Percentiles rank a stretch among this genome's conserved stretches.
These are phyloP conservation scores for Erodium moschatum DNA, from an alignment of 441 rosid species.

Conservation along the genomic window DNA sequence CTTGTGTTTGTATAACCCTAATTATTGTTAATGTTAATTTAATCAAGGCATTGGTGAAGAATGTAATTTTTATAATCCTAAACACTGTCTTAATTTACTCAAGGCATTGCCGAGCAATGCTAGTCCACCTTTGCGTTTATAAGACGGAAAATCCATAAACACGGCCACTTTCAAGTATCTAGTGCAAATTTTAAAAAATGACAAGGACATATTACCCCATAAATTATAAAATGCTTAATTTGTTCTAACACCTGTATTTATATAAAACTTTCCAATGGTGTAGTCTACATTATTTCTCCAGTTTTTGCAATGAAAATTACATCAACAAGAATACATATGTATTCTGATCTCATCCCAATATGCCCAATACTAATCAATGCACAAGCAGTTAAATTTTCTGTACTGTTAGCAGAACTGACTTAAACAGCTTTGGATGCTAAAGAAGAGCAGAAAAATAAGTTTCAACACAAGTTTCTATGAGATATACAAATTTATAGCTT, in stretches of 20 bases:
- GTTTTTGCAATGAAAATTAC: background rate
- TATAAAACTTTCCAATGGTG: background rate
- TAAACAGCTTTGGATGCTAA: constrained; percentile 5
- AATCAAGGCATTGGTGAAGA: background rate
- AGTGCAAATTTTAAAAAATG: background rate
- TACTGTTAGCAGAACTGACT: background rate
- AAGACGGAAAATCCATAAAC: background rate
- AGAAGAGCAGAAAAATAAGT: background rate
- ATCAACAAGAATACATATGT: background rate
- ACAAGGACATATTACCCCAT: background rate
- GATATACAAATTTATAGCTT: background rate
- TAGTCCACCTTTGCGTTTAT: background rate
- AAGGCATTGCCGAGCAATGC: background rate
- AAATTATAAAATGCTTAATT: background rate
- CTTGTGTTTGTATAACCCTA: background rate
- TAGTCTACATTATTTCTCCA: constrained; percentile 1
- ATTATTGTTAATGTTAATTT: background rate
- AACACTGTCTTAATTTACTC: background rate
- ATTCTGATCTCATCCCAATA: background rate
- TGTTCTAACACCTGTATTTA: background rate
- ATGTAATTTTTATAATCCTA: background rate
- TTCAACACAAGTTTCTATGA: background rate
- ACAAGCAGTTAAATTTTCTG: background rate
- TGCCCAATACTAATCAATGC: background rate
- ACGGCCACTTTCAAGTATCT: background rate